Percentiles rank a stretch among this genome's conserved stretches.
phyloP scores from a whole-genome alignment of 1,139 yeast genomes.

The Debaryomyces udenii region DNA sequence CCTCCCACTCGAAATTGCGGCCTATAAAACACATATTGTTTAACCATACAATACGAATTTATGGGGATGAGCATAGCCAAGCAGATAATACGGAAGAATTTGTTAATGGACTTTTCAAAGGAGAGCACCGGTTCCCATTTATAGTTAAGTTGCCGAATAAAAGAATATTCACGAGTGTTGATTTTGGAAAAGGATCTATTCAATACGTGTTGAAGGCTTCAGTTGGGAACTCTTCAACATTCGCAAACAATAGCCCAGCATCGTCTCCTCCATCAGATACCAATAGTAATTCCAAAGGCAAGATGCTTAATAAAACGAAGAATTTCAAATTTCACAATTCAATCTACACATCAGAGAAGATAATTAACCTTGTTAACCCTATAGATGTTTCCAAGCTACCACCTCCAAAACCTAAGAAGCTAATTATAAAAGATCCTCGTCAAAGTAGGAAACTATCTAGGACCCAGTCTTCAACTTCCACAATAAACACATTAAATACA shows the following conservation, averaged over 20 bases:
- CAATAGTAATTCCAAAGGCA: conserved; percentile 11
- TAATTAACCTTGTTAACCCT: conserved; percentile 67
- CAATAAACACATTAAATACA: conserved; percentile 46
- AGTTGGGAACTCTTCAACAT: conserved; percentile 34
- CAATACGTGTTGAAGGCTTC: conserved; percentile 64
- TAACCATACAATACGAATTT: conserved; percentile 67
- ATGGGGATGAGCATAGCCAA: conserved; percentile 47
- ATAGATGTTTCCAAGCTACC: conserved; percentile 71
- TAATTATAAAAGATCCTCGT: conserved; percentile 58
- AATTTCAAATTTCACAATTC: conserved; percentile 31
- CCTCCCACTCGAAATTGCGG: conserved; percentile 54
- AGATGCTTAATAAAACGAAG: conserved; percentile 21
- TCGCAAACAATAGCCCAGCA: conserved; percentile 2
- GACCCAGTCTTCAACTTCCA: conserved; percentile 56
- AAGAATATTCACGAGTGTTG: conserved; percentile 72
- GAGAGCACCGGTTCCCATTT: conserved; percentile 88
- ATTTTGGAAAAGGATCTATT: conserved; percentile 87
- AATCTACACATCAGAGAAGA: conserved; percentile 52
- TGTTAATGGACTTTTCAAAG: conserved; percentile 61
- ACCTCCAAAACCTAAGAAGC: conserved; percentile 65
- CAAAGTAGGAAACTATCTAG: conserved; percentile 33
- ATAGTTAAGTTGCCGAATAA: conserved; percentile 74
- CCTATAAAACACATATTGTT: conserved; percentile 57
- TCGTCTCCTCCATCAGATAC: conserved; percentile 3
- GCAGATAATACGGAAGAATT: conserved; percentile 28